These are phyloP conservation scores for Echinosophora koreensis DNA, from an alignment of 306 rosid species.

Conservation along the genomic window DNA sequence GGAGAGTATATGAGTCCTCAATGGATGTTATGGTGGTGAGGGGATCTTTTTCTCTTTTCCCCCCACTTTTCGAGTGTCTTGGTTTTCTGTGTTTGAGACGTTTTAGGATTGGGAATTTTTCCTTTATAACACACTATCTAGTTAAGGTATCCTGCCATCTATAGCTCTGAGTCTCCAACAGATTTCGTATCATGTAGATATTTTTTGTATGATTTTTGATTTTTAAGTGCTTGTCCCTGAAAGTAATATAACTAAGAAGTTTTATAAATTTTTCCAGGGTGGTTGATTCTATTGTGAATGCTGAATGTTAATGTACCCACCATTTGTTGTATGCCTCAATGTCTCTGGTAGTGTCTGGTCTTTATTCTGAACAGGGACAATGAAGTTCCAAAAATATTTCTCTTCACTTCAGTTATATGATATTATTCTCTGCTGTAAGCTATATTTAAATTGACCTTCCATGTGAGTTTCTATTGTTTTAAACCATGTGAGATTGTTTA, in stretches of 20 bases:
- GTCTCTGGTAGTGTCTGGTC: background rate
- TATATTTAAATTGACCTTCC: constrained; percentile 18
- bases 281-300: constrained; percentile 23
- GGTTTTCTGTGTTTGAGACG: constrained; percentile 46
- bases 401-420: constrained; percentile 2
- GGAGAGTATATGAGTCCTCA: constrained; percentile 52
- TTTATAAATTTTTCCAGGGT: constrained; percentile 3
- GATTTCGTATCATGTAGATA: constrained; percentile 13
- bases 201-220: constrained; percentile 28
- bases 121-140: constrained; percentile 17
- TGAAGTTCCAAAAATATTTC: constrained; percentile 16
- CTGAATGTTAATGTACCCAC: constrained; percentile 28
- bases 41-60: constrained; percentile 29
- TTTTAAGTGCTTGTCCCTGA: background rate
- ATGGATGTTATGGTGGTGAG: constrained; percentile 50
- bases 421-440: background rate
- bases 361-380: constrained; percentile 25
- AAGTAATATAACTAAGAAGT: background rate
- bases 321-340: constrained; percentile 10
- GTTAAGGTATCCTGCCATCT: constrained; percentile 37
- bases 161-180: constrained; percentile 4
- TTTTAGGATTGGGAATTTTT: constrained; percentile 47
- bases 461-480: background rate
- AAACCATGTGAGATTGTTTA: constrained; percentile 21
- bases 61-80: constrained; percentile 42